These are phyloP conservation scores for Phytopythium boreale DNA, from an alignment of 352 stramenopile genomes.

Conservation along the genomic window DNA sequence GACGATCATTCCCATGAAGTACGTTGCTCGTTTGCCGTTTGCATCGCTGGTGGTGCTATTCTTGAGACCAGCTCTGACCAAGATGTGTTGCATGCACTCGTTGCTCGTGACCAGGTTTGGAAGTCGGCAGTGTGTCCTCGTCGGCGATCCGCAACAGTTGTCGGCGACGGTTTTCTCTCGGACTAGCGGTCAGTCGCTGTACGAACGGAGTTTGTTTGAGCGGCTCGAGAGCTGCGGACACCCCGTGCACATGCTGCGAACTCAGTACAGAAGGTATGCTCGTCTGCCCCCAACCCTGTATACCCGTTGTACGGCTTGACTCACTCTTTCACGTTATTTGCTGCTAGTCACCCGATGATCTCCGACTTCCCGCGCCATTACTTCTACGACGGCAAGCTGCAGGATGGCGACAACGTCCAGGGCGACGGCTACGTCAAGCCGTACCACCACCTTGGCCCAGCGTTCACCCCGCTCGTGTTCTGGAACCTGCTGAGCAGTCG, in stretches of 20 bases:
- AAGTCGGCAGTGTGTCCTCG: conserved; percentile 89
- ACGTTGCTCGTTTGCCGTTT: conserved; percentile 16
- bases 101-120: conserved; percentile 53
- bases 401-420: conserved; percentile 83
- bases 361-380: conserved; percentile 82
- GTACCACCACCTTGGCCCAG: conserved; percentile 72
- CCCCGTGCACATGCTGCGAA: conserved; percentile 88
- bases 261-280: conserved; percentile 75
- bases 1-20: conserved; percentile 90
- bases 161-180: conserved; percentile 92
- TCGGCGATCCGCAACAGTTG: conserved; percentile 92
- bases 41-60: neutral
- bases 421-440: conserved; percentile 56
- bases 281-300: neutral
- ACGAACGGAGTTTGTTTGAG: conserved; percentile 92
- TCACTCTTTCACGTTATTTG: conserved; percentile 3
- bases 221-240: conserved; percentile 86
- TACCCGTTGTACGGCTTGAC: neutral
- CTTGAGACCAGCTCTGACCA: neutral
- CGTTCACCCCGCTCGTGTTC: conserved; percentile 82
- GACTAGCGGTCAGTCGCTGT: conserved; percentile 78
- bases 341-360: conserved; percentile 68
- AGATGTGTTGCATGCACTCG: neutral
- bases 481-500: conserved; percentile 82
- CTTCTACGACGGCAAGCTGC: conserved; percentile 83